Evolutionary conservation across 768 basidiomycete genomes (phyloP).

Genomic region (Lyophyllum decastes): DNA sequence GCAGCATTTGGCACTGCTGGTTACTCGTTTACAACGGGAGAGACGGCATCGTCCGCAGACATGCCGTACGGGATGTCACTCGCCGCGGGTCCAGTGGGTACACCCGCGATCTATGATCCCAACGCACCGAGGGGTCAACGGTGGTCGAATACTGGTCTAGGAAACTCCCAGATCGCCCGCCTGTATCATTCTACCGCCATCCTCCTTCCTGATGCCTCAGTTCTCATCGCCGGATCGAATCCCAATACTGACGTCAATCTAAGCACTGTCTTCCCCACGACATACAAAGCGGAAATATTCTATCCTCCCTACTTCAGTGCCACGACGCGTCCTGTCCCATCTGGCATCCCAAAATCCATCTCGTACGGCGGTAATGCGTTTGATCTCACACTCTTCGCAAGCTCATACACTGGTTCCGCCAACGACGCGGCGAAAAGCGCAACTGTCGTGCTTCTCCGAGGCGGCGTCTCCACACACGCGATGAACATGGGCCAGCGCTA

Average conservation of each 20-base stretch:
- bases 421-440: conserved; percentile 75
- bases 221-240: conserved; percentile 90
- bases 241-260: conserved; percentile 84
- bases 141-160: conserved; percentile 73
- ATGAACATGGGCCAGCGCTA: conserved; percentile 89
- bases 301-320: conserved; percentile 89
- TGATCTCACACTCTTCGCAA: conserved; percentile 67
- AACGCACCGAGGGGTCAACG: conserved; percentile 67
- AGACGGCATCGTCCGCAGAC: conserved; percentile 38
- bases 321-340: conserved; percentile 63
- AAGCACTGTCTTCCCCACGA: conserved; percentile 66
- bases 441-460: conserved; percentile 77
- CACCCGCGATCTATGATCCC: conserved; percentile 85
- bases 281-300: conserved; percentile 83
- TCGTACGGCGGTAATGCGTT: conserved; percentile 84
- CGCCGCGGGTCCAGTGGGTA: conserved; percentile 76
- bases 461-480: conserved; percentile 82
- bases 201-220: conserved; percentile 84
- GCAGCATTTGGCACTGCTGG: conserved; percentile 87
- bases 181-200: conserved; percentile 92
- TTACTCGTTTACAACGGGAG: conserved; percentile 63
- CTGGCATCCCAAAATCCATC: conserved; percentile 69
- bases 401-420: conserved; percentile 64
- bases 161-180: conserved; percentile 65
- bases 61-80: conserved; percentile 77